Base-by-base conservation (phyloP, 352 stramenopile species). In the Phytopythium ostracodes region DNA sequence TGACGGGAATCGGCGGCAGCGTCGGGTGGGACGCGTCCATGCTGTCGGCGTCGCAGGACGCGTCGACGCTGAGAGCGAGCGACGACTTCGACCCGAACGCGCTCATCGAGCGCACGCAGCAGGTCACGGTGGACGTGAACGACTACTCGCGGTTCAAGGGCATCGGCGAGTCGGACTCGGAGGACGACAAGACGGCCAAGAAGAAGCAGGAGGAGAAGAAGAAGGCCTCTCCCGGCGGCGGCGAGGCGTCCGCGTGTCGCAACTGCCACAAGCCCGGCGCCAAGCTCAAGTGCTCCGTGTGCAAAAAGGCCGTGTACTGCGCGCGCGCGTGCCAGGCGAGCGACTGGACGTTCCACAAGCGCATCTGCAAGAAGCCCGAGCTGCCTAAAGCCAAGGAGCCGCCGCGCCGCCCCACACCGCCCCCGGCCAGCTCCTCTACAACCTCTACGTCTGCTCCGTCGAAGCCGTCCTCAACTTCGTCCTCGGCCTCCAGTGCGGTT, bases 71-170 rank as follows among this genome's bases (percentile, higher is more conserved):
- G 1, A 25, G 67, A 0, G 25, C 59, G 15, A 53, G 47, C 33
- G 57, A 42, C 14, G 64, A 50, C 6, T 68, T 70, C 0, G 81
- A 83, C 61, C 56, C 72, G 55, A 87, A 72, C 61, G 62, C 68
- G 29, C 56, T 83, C n/a, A 89, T 89, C 38, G 75, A 91, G 31
- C 81, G 75, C 46, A 82, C 81, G 46, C 68, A 75, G 64, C 74
- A 84, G 50, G 71, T 88, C 2, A 88, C 80, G 47, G 72, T 50
- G 54, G 86, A 94, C 66, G 86, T 72, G 56, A 93, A 94, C 68
- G 84, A 95, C 65, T 95, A 95, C 72, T 94, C 87, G 53, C 82
- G 87, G 44, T 95, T 95, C 63, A 88, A 95, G 27, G 64, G 81
- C 74, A 90, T 94, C 57, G 80, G 80, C 54, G 64, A 63, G 18